Conservation (phyloP, 2,329 filamentous ascomycete genomes). For the Bipolaris sorokiniana region DNA sequence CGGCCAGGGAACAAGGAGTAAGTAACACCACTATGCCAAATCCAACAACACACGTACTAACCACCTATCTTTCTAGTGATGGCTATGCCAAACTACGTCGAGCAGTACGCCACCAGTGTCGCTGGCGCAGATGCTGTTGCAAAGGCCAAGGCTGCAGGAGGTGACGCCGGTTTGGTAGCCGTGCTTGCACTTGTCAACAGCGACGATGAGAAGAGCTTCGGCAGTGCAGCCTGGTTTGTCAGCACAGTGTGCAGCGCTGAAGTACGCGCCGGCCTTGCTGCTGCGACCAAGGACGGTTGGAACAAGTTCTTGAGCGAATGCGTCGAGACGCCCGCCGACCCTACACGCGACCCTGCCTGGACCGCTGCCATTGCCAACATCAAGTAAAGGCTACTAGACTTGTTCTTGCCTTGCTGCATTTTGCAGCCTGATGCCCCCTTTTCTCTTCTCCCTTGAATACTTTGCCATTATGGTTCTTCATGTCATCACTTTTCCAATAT, state of each 20-base stretch:
- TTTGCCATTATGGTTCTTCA: not conserved
- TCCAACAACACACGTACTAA: not conserved
- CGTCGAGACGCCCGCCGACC: constrained; percentile 57
- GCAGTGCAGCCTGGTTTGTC: constrained; percentile 67
- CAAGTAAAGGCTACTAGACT: constrained; percentile 18
- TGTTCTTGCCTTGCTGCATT: not conserved
- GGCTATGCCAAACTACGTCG: constrained; percentile 64
- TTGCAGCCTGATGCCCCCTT: not conserved
- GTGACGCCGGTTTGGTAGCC: constrained; percentile 44
- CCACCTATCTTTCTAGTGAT: constrained; percentile 52
- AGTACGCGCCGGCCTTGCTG: constrained; percentile 54
- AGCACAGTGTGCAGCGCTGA: constrained; percentile 58
- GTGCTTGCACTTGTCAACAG: constrained; percentile 60
- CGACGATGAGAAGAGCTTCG: constrained; percentile 59
- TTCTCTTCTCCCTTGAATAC: not conserved
- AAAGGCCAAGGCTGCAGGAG: constrained; percentile 39
- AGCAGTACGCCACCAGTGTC: constrained; percentile 61
- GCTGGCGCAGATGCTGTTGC: constrained; percentile 41
- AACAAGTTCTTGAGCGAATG: constrained; percentile 60
- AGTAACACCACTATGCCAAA: not conserved
- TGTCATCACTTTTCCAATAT: not conserved
- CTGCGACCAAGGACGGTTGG: constrained; percentile 59
- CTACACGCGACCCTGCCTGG: constrained; percentile 59
- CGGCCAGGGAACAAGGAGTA: constrained; percentile 68
- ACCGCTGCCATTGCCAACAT: constrained; percentile 47